These are phyloP conservation scores for Kodamaea arcana DNA, from an alignment of 1,139 yeast species.

Conservation along the genomic window DNA sequence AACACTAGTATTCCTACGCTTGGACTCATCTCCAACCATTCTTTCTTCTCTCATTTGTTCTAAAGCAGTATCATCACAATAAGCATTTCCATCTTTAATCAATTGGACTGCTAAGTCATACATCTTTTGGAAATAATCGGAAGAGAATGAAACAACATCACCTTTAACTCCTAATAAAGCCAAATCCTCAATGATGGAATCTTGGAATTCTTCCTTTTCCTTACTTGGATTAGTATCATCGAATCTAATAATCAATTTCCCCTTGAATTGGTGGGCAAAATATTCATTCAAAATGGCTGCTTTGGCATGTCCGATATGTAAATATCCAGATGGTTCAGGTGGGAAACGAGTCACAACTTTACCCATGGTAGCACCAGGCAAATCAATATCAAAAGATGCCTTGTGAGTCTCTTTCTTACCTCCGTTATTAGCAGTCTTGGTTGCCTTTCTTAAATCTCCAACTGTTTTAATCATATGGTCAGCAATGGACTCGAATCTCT, in stretches of 20 bases:
- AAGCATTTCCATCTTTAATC: conserved; percentile 93
- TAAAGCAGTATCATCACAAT: conserved; percentile 91
- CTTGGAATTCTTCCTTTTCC: conserved; percentile 90
- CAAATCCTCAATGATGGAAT: conserved; percentile 87
- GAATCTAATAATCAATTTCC: conserved; percentile 89
- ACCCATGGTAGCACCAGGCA: conserved; percentile 86
- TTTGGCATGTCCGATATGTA: conserved; percentile 93
- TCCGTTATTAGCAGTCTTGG: conserved; percentile 51
- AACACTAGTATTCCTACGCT: conserved; percentile 83
- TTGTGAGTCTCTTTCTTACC: conserved; percentile 76
- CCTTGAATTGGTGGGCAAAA: conserved; percentile 90
- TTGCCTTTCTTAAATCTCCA: conserved; percentile 68
- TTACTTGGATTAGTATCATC: conserved; percentile 97
- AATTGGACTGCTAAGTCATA: conserved; percentile 76
- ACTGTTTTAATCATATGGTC: conserved; percentile 65
- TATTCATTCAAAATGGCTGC: conserved; percentile 94
- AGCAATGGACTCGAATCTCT: conserved; percentile 65
- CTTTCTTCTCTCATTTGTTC: conserved; percentile 97
- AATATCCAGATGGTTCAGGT: conserved; percentile 86
- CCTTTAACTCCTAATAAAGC: conserved; percentile 87
- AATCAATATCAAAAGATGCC: conserved; percentile 90
- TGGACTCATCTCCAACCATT: conserved; percentile 90
- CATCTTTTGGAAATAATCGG: conserved; percentile 89
- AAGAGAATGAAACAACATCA: conserved; percentile 79
- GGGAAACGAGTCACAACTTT: conserved; percentile 98